Base-by-base conservation (phyloP, 75 land plant species). In the Isoetes taiwanensis region DNA sequence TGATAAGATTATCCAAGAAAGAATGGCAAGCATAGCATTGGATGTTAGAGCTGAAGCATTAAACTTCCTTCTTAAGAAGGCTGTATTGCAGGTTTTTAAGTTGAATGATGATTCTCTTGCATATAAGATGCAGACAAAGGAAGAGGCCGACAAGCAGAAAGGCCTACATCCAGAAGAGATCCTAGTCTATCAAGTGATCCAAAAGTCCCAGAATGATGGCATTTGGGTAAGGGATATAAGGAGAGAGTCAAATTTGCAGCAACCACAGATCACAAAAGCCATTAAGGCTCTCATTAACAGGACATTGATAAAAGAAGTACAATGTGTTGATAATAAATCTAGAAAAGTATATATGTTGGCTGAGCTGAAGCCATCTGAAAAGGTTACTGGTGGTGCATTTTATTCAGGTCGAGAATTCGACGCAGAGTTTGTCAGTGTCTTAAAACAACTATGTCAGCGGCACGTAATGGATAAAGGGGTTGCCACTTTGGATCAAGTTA, bases 301-400 rank as follows among this genome's bases (percentile, higher is more conserved):
- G 28, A 58, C 64, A 23, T 59, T 77, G 43, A 70, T 89, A 33
- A 81, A 81, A 59, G 72, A 68, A 6, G 89, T 89, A 17, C 34
- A 37, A 8, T 57, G 66, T 46, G 50, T 72, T n/a, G 39, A 71
- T 50, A 70, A 73, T 39, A 73, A 76, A 43, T 62, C 59, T 3
- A 73, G 55, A 32, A 80, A 78, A 46, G 63, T 67, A 41, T 94
- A 64, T 64, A 78, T 94, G 74, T 81, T 84, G 1, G 67, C 57
- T 6, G 90, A 88, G 41, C 72, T 82, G 61, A 74, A 78, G 30
- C 95, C 99, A 11, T 77, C 96, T 23, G 67, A 68, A 57, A 87
- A 88, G 59, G 37, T 88, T 10, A 73, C 84, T 52, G 99, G 99
- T 20, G 96, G 96, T 1, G 62, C 67, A 6, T 88, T 77, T 77